Percentiles rank a stretch among this genome's conserved stretches.
These are phyloP conservation scores for Backusella australiensis DNA, from an alignment of 192 early-diverging fungal species.

Conservation along the genomic window DNA sequence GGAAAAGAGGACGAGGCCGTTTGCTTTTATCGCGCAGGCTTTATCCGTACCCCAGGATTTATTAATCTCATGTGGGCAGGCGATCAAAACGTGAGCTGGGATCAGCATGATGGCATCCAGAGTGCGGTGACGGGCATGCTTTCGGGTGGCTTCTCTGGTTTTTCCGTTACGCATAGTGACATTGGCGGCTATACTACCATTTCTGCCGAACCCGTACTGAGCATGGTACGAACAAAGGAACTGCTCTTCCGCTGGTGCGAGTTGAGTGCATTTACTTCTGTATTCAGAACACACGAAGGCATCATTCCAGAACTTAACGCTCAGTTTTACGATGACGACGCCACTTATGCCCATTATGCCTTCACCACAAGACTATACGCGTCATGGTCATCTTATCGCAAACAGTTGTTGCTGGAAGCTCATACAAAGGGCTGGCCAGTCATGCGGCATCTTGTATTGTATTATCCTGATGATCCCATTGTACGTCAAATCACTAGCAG, in stretches of 20 bases:
- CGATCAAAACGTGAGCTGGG: slow-evolving; percentile 41
- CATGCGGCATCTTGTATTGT: slow-evolving; percentile 33
- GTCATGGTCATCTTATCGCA: slow-evolving; percentile 29
- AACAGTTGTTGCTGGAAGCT: slow-evolving; percentile 29
- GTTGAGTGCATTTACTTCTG: slow-evolving; percentile 31
- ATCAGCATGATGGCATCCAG: slow-evolving; percentile 41
- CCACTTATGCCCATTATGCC: slow-evolving; percentile 21
- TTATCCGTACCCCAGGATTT: slow-evolving; percentile 30
- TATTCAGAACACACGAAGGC: slow-evolving; percentile 35
- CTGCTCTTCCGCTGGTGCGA: slow-evolving; percentile 41
- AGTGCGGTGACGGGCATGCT: slow-evolving; percentile 39
- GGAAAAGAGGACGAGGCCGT: slow-evolving; percentile 31
- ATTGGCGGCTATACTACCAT: slow-evolving; percentile 37
- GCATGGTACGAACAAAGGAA: slow-evolving; percentile 26
- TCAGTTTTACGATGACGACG: slow-evolving; percentile 39
- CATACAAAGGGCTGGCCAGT: slow-evolving; percentile 29
- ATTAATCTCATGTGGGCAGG: slow-evolving; percentile 38
- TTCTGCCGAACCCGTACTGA: slow-evolving; percentile 18
- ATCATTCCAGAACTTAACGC: slow-evolving; percentile 34
- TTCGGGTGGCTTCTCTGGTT: slow-evolving; percentile 35
- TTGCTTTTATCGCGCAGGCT: slow-evolving; percentile 31
- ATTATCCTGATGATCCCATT: slow-evolving; percentile 32
- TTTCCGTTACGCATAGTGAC: slow-evolving; percentile 36
- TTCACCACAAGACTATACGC: slow-evolving; percentile 27
- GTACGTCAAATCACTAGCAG: slow-evolving; percentile 29